Base-by-base conservation (phyloP, 2,329 filamentous ascomycete genomes). In the Fusarium proliferatum region DNA sequence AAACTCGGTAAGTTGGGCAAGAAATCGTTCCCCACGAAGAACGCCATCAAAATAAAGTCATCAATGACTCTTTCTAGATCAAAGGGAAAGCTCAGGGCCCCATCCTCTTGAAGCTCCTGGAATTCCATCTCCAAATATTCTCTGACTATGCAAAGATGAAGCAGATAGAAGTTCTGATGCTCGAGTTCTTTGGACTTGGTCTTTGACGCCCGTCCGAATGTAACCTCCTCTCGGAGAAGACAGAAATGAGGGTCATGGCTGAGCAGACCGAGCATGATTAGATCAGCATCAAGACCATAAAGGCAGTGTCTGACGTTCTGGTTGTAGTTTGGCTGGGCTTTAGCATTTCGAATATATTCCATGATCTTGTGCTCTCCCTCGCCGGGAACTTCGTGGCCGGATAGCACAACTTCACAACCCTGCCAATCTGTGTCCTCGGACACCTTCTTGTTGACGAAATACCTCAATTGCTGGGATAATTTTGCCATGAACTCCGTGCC, bases 311-410 rank as follows among this genome's bases (percentile, higher is more conserved):
- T 94, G 71, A 97, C 90, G 79, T 99, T 98, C 56, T 94, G 89
- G 81, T 97, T 92, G 83, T 99, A 99, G 72, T 92, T 90, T 5
- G 94, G 94, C 83, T 99, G 96, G 55, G 96, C 95, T 87, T 98
- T 98, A 71, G 96, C 94, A 83, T 97, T 94, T 77, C 96, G 93
- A 82, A 99, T 99, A 83, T 99, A 99, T 84, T 99, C 97, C 96
- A 99, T 99, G 84, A 99, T 97, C 86, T 99, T 99, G 87, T 99
- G 96, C 84, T 99, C 96, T 78, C 96, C 96, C 84, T 99, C 97
- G 78, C 96, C 96, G 11, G 96, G 96, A 33, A 98, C 96, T 83
- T 99, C 97, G 80, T 99, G 97, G 61, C 97, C 96, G 10, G 96
- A 99, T 67, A 99, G 88, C 60, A 99, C 95, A 77, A 99, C 92